phyloP scores from a whole-genome alignment of 305 asterid species.

The Ilex paraguariensis region DNA sequence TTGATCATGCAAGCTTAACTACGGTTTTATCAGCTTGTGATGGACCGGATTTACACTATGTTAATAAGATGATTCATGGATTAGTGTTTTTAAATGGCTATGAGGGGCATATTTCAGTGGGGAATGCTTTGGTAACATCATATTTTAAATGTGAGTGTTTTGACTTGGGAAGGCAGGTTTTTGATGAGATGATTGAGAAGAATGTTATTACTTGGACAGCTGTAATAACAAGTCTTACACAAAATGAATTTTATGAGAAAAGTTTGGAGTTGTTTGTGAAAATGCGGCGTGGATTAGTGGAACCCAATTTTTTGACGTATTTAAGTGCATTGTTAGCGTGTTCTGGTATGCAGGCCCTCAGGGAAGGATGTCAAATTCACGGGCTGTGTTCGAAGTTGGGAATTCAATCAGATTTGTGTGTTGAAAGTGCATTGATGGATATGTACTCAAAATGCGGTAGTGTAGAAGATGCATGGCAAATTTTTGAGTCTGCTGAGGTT shows the following conservation, averaged over 20 bases:
- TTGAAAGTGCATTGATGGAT: conserved; percentile 85
- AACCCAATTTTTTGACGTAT: conserved; percentile 64
- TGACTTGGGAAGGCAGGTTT: conserved; percentile 51
- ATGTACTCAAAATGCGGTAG: conserved; percentile 73
- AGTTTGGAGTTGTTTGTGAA: conserved; percentile 59
- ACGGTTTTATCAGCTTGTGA: conserved; percentile 55
- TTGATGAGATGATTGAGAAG: conserved; percentile 55
- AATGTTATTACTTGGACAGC: conserved; percentile 95
- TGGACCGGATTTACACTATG: conserved; percentile 29
- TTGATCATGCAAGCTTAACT: conserved; percentile 74
- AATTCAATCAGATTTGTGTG: conserved; percentile 48
- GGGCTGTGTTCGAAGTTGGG: conserved; percentile 62
- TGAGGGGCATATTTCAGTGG: conserved; percentile 50
- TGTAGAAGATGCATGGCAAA: conserved; percentile 55
- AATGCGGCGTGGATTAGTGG: conserved; percentile 38
- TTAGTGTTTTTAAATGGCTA: conserved; percentile 55
- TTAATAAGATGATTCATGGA: conserved; percentile 52
- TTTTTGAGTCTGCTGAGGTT: conserved; percentile 64
- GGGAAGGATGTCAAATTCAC: conserved; percentile 74
- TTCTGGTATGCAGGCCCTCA: conserved; percentile 59
- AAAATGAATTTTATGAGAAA: conserved; percentile 45
- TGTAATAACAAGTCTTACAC: conserved; percentile 62
- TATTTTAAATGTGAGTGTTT: conserved; percentile 54
- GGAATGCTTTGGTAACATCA: conserved; percentile 62
- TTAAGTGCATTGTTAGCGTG: conserved; percentile 67